Base-by-base conservation (phyloP, 805 yeast species). In the Starmerella riodocensis region DNA sequence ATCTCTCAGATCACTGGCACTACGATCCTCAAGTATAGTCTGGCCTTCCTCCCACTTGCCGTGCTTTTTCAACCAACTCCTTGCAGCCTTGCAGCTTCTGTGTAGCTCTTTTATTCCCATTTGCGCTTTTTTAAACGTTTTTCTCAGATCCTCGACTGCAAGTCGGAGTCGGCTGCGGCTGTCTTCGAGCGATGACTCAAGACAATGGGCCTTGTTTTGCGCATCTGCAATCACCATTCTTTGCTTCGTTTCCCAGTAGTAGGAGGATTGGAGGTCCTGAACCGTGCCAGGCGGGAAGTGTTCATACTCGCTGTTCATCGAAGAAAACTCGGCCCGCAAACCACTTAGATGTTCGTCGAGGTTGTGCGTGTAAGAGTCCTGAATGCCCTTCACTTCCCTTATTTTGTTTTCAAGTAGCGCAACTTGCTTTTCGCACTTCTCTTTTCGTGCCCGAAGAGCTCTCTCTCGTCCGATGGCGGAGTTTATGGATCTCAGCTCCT, bases 21-120 rank as follows among this genome's bases (percentile, higher is more conserved):
- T 17, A n/a, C 18, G 14, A 7, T 25, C 32, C 4, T 18, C 12
- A 2, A 33, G 35, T 8, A 9, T 2, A n/a, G 19, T 24, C 11
- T 6, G 21, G 3, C 39, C 40, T 14, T 30, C 38, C 12, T 21
- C n/a, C 4, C 36, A 32, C 19, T 27, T 23, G n/a, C 18, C 8
- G 14, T 31, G 13, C 5, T 22, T 18, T 4, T 39, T 13, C 4
- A 42, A 33, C 45, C 43, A 38, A 3, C 30, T 12, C 1, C 14
- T 21, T 6, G 48, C 40, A 9, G 17, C 34, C 14, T 32, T 29
- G 5, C 24, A 20, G 13, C 21, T 32, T 4, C 13, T 4, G n/a
- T 24, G 31, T 14, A 28, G 24, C 12, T 22, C 26, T 13, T 24
- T 22, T 16, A 32, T 31, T 3, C 23, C 19, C 6, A 6, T 17